Evolutionary conservation across 768 basidiomycete genomes (phyloP).

Genomic region (Russula sp.): DNA sequence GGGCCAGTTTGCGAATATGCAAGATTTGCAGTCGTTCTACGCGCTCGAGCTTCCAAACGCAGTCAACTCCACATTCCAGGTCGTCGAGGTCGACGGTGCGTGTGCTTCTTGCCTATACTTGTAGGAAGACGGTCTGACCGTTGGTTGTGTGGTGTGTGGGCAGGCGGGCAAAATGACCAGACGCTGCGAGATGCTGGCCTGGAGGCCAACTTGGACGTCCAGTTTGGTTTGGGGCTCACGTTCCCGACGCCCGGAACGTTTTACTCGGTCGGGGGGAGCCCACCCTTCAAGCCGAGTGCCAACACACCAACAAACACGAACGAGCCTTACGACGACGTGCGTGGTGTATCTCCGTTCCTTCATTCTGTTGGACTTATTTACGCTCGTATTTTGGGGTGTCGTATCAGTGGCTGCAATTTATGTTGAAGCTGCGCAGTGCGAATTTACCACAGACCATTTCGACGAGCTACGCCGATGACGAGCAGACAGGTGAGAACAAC

Average conservation of each 20-base stretch:
- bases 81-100: conserved; percentile 11
- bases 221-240: conserved; percentile 23
- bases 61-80: conserved; percentile 10
- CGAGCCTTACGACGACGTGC: conserved; percentile 18
- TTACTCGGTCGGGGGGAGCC: conserved; percentile 22
- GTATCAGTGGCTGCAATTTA: conserved; percentile 52
- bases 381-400: neutral
- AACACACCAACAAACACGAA: conserved; percentile 1
- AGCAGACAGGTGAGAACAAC: conserved; percentile 48
- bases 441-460: conserved; percentile 54
- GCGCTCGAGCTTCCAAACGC: conserved; percentile 13
- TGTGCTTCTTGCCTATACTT: neutral
- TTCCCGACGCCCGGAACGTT: conserved; percentile 24
- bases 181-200: conserved; percentile 9
- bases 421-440: conserved; percentile 34
- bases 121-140: neutral
- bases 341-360: neutral
- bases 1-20: conserved; percentile 28
- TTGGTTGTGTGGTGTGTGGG: neutral
- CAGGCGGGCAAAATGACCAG: conserved; percentile 23
- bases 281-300: conserved; percentile 22
- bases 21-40: conserved; percentile 21
- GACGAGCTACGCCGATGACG: conserved; percentile 66
- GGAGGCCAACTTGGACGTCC: conserved; percentile 24
- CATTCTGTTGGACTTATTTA: neutral